Percentiles rank a stretch among this genome's conserved stretches.
These are phyloP conservation scores for Erodium texanum DNA, from an alignment of 441 rosid genomes.

Conservation along the genomic window DNA sequence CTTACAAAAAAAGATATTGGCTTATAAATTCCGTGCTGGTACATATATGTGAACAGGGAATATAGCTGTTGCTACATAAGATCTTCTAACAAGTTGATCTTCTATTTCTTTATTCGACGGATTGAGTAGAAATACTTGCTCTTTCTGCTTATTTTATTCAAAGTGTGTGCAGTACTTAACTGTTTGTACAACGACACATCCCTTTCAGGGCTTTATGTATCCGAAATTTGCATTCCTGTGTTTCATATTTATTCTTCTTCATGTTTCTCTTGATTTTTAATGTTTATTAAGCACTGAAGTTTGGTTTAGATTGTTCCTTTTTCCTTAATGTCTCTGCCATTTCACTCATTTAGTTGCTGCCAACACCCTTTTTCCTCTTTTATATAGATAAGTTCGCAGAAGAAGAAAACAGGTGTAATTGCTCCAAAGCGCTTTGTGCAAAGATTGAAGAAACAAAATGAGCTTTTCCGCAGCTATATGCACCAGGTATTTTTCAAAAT, in stretches of 20 bases:
- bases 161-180: not conserved
- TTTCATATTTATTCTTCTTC: not conserved
- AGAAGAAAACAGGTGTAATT: conserved; percentile 98
- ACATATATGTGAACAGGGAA: not conserved
- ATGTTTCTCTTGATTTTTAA: not conserved
- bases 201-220: too few species aligned
- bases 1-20: not conserved
- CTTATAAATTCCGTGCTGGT: not conserved
- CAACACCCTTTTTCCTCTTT: conserved; percentile 16
- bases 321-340: not conserved
- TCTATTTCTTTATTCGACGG: not conserved
- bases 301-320: not conserved
- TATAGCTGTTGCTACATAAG: not conserved
- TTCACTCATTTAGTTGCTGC: conserved; percentile 5
- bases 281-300: not conserved
- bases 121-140: not conserved
- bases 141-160: not conserved
- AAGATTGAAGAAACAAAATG: conserved; percentile 96
- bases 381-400: conserved; percentile 83
- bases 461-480: conserved; percentile 96
- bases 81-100: not conserved
- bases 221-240: not conserved
- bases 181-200: too few species aligned
- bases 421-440: conserved; percentile 96
- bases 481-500: conserved; percentile 57